A percentile compares a stretch with the other conserved stretches of the same genome.
Conservation (phyloP, 2,329 filamentous ascomycete species). For the Paradendryphiella salina region DNA sequence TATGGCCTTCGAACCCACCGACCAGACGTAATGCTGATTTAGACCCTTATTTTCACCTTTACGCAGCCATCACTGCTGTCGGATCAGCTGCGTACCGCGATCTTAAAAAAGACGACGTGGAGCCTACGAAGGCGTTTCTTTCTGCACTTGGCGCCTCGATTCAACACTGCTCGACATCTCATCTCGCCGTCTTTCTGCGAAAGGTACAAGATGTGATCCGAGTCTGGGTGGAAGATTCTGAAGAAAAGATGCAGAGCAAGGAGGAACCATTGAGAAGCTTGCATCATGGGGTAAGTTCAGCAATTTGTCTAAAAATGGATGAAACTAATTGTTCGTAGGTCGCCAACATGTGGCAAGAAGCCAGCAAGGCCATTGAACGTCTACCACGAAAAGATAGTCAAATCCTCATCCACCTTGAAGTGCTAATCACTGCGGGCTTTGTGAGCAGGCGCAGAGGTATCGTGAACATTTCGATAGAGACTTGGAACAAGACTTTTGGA, state of each 20-base stretch:
- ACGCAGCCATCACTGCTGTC: conserved; percentile 60
- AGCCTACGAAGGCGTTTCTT: conserved; percentile 55
- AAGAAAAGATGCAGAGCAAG: conserved; percentile 38
- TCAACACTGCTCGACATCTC: conserved; percentile 47
- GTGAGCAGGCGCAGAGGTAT: conserved; percentile 56
- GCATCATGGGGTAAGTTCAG: conserved; percentile 26
- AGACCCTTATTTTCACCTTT: conserved; percentile 68
- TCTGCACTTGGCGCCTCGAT: conserved; percentile 54
- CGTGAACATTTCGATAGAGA: conserved; percentile 56
- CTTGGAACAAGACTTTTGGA: conserved; percentile 75
- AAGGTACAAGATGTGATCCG: conserved; percentile 65
- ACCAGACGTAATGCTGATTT: conserved; percentile 44
- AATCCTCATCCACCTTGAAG: conserved; percentile 58
- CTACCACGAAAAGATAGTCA: conserved; percentile 62
- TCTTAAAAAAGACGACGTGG: conserved; percentile 46
- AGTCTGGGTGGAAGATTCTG: conserved; percentile 65
- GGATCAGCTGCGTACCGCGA: conserved; percentile 60
- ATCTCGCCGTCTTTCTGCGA: conserved; percentile 60
- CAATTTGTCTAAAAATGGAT: no score
- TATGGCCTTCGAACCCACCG: conserved; percentile 63
- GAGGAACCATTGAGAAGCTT: conserved; percentile 25
- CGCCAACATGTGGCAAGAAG: conserved; percentile 46
- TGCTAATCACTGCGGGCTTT: conserved; percentile 58
- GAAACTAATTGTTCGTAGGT: no score
- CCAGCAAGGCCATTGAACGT: conserved; percentile 59